phyloP scores from a whole-genome alignment of 2,329 filamentous ascomycete species.

The Monilinia aucupariae region DNA sequence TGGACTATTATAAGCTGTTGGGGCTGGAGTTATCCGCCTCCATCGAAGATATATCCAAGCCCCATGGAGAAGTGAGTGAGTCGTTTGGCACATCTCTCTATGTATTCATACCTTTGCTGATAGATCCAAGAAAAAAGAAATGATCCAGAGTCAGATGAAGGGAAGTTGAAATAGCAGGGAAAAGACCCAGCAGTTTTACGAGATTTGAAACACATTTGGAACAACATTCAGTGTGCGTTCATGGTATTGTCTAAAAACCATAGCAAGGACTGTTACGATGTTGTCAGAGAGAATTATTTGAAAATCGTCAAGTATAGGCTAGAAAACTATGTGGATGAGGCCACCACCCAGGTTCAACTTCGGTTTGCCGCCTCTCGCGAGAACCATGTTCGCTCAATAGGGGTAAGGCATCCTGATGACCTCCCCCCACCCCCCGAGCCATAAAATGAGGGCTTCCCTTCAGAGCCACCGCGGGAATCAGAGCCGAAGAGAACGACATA shows the following conservation, averaged over 20 bases:
- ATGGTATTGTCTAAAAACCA: background rate
- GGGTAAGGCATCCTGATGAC: background rate
- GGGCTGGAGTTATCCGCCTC: slow-evolving; percentile 6
- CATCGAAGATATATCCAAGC: background rate
- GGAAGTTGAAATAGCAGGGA: background rate
- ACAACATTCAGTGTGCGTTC: background rate
- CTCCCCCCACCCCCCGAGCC: background rate
- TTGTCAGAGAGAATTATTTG: background rate
- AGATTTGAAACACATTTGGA: slow-evolving; percentile 1
- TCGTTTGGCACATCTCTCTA: background rate
- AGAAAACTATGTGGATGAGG: background rate
- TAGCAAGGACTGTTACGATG: background rate
- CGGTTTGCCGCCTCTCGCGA: background rate
- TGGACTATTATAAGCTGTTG: background rate
- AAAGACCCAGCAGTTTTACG: background rate
- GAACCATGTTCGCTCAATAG: background rate
- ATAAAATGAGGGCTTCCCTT: background rate
- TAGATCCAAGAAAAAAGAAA: background rate
- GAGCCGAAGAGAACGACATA: background rate
- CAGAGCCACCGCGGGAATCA: background rate
- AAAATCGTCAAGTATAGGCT: too few species aligned
- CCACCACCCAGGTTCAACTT: background rate
- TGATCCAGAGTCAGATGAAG: background rate
- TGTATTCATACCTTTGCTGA: background rate
- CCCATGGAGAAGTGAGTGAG: background rate